phyloP scores from a whole-genome alignment of 306 rosid species.

The Fragaria iinumae region DNA sequence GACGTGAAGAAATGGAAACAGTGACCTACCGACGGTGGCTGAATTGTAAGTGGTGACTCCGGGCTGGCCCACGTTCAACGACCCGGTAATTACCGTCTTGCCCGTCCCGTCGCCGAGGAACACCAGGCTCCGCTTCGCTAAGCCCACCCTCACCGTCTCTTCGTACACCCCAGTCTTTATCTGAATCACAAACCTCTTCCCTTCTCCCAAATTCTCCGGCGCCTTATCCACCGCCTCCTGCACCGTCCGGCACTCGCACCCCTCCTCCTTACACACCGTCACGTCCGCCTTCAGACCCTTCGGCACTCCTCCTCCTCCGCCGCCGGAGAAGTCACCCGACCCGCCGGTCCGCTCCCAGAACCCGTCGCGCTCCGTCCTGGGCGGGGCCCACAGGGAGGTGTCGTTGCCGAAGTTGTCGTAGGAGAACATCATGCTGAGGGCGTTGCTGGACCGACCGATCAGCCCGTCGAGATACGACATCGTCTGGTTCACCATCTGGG shows the following conservation, averaged over 20 bases:
- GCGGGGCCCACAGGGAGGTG: constrained; percentile 48
- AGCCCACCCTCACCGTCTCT: constrained; percentile 70
- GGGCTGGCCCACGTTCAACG: constrained; percentile 52
- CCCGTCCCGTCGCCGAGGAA: constrained; percentile 80
- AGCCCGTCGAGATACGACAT: constrained; percentile 57
- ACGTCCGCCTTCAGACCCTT: constrained; percentile 34
- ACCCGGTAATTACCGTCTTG: constrained; percentile 66
- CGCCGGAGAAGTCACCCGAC: background rate
- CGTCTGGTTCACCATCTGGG: constrained; percentile 45
- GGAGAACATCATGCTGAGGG: constrained; percentile 58
- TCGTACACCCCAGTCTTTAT: constrained; percentile 72
- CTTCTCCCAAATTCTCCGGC: constrained; percentile 33
- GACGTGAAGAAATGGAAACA: background rate
- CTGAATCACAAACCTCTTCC: constrained; percentile 51
- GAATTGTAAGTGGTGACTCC: constrained; percentile 63
- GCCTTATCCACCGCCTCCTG: constrained; percentile 76
- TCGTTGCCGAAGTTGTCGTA: constrained; percentile 56
- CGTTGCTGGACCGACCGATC: constrained; percentile 48
- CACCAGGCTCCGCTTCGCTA: constrained; percentile 63
- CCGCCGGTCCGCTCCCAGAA: constrained; percentile 55
- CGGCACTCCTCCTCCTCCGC: constrained; percentile 42
- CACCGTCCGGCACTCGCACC: constrained; percentile 41
- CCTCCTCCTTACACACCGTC: constrained; percentile 59
- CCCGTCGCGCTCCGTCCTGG: constrained; percentile 70
- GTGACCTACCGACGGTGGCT: constrained; percentile 67